These are phyloP conservation scores for Penicillium chermesinum DNA, from an alignment of 495 filamentous ascomycete genomes.

Conservation along the genomic window DNA sequence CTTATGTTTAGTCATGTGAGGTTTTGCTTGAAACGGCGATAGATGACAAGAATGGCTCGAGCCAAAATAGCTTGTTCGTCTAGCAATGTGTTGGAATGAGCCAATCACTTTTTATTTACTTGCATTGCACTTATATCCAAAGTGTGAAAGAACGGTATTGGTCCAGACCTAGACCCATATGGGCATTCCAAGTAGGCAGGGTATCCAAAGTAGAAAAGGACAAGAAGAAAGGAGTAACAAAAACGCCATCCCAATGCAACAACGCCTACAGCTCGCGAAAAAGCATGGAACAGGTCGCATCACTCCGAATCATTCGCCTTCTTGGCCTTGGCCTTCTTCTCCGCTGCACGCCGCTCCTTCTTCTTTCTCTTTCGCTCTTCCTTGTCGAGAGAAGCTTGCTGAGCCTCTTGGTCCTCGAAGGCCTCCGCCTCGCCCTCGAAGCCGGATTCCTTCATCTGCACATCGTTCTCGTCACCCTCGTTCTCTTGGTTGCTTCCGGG, in stretches of 20 bases:
- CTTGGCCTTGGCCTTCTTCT: conserved; percentile 39
- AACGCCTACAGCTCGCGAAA: conserved; percentile 19
- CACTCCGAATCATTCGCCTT: conserved; percentile 30
- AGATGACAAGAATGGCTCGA: not conserved
- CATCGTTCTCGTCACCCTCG: conserved; percentile 18
- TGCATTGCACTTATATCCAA: not conserved
- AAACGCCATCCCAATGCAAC: conserved; percentile 31
- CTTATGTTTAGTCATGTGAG: not conserved
- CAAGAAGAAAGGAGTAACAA: conserved; percentile 8
- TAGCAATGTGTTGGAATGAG: not conserved
- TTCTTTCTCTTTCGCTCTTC: conserved; percentile 47
- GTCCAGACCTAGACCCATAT: conserved; percentile 11
- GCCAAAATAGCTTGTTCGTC: not conserved
- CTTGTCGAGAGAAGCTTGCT: conserved; percentile 32
- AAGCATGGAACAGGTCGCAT: conserved; percentile 10
- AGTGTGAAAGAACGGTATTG: not conserved
- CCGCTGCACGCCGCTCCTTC: conserved; percentile 43
- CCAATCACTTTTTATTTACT: not conserved
- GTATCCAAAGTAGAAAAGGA: conserved; percentile 8
- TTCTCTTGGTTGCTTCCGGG: conserved; percentile 23
- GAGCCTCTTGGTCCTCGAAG: conserved; percentile 19
- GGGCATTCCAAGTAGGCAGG: conserved; percentile 7
- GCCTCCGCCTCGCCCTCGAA: conserved; percentile 24
- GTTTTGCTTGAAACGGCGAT: not conserved
- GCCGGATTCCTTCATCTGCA: conserved; percentile 24